Base-by-base conservation (phyloP, 2,329 filamentous ascomycete species). In the Colletotrichum spaethianum region DNA sequence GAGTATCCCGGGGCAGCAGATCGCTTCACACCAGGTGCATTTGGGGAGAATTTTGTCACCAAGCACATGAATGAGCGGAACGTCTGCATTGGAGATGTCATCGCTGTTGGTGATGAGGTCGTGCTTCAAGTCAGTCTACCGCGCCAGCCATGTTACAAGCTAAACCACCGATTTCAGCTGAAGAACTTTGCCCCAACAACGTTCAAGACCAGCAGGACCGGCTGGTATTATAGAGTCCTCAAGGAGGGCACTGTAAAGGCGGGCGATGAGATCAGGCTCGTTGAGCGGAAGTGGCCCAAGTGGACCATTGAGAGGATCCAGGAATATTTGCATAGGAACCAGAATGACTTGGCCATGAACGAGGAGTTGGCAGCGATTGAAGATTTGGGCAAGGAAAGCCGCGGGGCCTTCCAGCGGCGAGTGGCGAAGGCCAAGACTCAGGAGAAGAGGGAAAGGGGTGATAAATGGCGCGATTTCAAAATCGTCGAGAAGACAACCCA, bases 151-250 rank as follows among this genome's bases (percentile, higher is more conserved):
- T 93, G 91, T 81, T 93, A 88, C 82, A 93, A 93, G 77, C 85
- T 93, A 11, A 93, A 93, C 77, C 90, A 92, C 75, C 89, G 91
- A 1, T 93, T 93, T 78, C 84, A 87, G 42, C 81, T 91, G 12
- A 89, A 89, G 75, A 87, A 90, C 72, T 92, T 93, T 79, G 88
- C 90, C 4, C 87, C 87, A 0, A 82, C 85, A 26, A 88, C 89
- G 0, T 91, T 88, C 80, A 84, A 86, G 73, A 82, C 82, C 2
- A 88, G 88, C 69, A 86, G 90, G 1, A 92, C 90, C 0, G 91
- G 91, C 0, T 93, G 90, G 91, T 89, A 92, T 77, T 92, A 92
- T 74, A 86, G 90, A 2, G 87, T 93, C 1, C 77, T 92, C 20
- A 81, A 82, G 3, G 84, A 87, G 40, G 91, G 91, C 0, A 81